A percentile compares a stretch with the other conserved stretches of the same genome.
Conservation (phyloP, 2,329 filamentous ascomycete genomes). For the Cadophora sp. region DNA sequence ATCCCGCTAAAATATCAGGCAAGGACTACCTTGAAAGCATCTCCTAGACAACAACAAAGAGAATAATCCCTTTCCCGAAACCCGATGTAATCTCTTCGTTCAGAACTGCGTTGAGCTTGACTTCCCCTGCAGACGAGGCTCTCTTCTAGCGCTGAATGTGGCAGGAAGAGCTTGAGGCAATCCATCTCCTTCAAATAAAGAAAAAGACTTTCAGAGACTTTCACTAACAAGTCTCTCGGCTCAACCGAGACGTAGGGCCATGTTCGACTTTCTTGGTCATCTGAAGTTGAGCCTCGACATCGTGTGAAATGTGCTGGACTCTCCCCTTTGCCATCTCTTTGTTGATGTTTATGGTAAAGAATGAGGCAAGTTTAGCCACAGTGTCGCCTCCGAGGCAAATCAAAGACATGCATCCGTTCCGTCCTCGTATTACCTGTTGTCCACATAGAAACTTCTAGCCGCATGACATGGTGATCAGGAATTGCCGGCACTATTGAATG, state of each 20-base stretch:
- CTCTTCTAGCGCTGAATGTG: not conserved
- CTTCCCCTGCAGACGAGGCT: not conserved
- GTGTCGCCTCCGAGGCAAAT: not conserved
- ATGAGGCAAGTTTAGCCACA: slow-evolving; percentile 3
- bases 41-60: not conserved
- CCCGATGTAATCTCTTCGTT: not conserved
- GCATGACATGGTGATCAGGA: slow-evolving; percentile 1
- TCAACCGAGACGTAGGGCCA: not conserved
- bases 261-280: not conserved
- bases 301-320: not conserved
- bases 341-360: not conserved
- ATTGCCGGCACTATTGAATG: slow-evolving; percentile 6
- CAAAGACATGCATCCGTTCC: not conserved
- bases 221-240: slow-evolving; percentile 2
- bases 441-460: slow-evolving; percentile 4
- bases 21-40: not conserved
- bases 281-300: not conserved
- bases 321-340: not conserved
- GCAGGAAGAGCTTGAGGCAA: not conserved
- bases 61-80: not conserved
- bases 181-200: not conserved
- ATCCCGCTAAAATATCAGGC: not conserved
- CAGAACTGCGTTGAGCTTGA: not conserved
- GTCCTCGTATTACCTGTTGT: not conserved
- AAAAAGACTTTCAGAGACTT: too few species aligned